Base-by-base conservation (phyloP, 192 early-diverging fungal genomes). In the Coemansia sp. region DNA sequence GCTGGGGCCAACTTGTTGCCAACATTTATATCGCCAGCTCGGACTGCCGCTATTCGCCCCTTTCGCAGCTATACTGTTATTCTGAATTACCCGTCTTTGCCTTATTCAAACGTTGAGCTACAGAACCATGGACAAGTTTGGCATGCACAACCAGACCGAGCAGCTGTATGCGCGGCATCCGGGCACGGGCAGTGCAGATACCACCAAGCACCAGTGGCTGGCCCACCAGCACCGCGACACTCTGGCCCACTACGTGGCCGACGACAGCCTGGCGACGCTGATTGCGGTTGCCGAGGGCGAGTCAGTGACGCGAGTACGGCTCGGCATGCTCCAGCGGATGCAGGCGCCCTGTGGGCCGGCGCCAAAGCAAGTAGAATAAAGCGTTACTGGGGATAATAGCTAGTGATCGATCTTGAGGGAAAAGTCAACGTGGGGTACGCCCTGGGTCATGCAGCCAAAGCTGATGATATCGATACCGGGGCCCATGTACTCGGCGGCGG, bases 341-440 rank as follows among this genome's bases (percentile, higher is more conserved):
- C 27, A 26, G 38, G 21, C 25, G 38, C 47, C 47, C 6, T 39
- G 47, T 28, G 36, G 36, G 20, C 36, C 36, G 38, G n/a, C 37
- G 18, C 36, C 47, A 28, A 28, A 28, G 27, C 4, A 28, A 28
- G 27, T 7, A 28, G 57, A 29, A 50, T n/a, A n/a, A n/a, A n/a
- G n/a, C n/a, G n/a, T n/a, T n/a, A n/a, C n/a, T n/a, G n/a, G n/a
- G n/a, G 37, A 33, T 13, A 33, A 33, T 25, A 19, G 20, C n/a
- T 44, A 57, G 46, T 45, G 60, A 18, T 50, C 46, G 23, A 98
- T 87, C 64, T 98, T 98, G 40, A 98, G 82, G 5, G 96, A 98
- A 69, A 93, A 98, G 58, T 98, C 96, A 20, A 98, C 85, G 63
- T 94, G 91, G 13, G 88, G 88, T 4, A 98, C 96, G 54, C 88